phyloP scores from a whole-genome alignment of 2,329 filamentous ascomycete species.

The Exophiala sideris region DNA sequence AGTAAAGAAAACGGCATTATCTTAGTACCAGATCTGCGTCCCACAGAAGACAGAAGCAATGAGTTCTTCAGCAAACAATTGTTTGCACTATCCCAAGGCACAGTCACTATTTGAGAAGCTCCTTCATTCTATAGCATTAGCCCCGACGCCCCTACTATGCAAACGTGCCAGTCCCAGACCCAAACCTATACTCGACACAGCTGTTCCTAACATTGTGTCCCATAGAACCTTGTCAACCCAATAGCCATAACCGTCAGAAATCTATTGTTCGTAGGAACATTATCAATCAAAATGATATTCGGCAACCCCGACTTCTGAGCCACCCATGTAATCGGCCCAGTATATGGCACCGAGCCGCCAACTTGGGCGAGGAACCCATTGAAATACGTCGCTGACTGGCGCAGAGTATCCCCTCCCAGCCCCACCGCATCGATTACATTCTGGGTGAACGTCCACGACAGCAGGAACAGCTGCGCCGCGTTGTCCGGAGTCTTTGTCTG shows the following conservation, averaged over 20 bases:
- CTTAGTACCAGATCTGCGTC: no score
- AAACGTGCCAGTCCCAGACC: no score
- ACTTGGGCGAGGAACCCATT: slow-evolving; percentile 2
- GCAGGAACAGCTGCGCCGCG: slow-evolving; percentile 15
- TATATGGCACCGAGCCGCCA: not conserved
- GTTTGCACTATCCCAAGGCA: no score
- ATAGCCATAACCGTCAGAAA: not conserved
- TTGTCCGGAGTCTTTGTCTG: slow-evolving; percentile 5
- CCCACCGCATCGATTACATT: slow-evolving; percentile 8
- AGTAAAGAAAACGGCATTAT: no score
- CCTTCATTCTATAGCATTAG: no score
- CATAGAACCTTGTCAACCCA: not conserved
- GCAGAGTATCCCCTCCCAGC: not conserved
- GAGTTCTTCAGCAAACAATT: no score
- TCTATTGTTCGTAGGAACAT: slow-evolving; percentile 1
- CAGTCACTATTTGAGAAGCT: no score
- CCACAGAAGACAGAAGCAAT: no score
- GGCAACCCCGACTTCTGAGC: not conserved
- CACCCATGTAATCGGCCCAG: not conserved
- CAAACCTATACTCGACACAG: no score
- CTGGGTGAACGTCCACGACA: slow-evolving; percentile 24
- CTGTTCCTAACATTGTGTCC: no score
- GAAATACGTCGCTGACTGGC: not conserved
- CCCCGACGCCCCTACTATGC: no score
- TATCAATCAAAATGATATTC: slow-evolving; percentile 8